These are phyloP conservation scores for Dryas alaskensis DNA, from an alignment of 306 rosid genomes.

Conservation along the genomic window DNA sequence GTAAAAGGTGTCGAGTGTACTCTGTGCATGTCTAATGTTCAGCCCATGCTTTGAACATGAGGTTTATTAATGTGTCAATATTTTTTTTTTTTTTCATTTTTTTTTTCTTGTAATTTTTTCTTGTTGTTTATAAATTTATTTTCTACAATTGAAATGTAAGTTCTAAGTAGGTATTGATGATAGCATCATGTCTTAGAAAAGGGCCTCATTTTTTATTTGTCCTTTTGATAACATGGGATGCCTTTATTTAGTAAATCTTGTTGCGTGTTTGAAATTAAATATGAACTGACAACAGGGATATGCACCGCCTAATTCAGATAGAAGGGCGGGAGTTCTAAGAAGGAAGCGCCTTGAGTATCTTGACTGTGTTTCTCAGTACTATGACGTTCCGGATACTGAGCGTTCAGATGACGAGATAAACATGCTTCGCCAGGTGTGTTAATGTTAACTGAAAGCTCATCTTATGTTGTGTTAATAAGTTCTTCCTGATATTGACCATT, in stretches of 20 bases:
- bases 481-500: constrained; percentile 26
- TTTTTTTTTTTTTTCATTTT: background rate
- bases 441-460: constrained; percentile 10
- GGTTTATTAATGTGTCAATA: background rate
- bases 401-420: constrained; percentile 93
- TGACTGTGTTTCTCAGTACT: constrained; percentile 80
- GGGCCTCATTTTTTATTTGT: constrained; percentile 14
- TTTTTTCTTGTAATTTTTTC: background rate
- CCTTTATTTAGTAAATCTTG: constrained; percentile 17
- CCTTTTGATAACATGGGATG: constrained; percentile 15
- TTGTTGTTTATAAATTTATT: background rate
- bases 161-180: background rate
- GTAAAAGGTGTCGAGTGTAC: background rate
- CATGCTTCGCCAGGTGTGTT: constrained; percentile 93
- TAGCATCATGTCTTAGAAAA: constrained; percentile 7
- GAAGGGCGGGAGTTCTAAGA: constrained; percentile 89
- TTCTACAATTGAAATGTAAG: background rate
- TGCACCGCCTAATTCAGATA: constrained; percentile 98
- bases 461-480: constrained; percentile 13
- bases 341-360: constrained; percentile 96
- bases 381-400: constrained; percentile 81
- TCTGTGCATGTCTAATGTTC: background rate
- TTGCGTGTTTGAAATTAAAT: constrained; percentile 53
- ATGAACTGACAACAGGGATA: constrained; percentile 95
- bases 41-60: background rate